Base-by-base conservation (phyloP, 2,329 filamentous ascomycete species). In the Cryoendolithus antarcticus region DNA sequence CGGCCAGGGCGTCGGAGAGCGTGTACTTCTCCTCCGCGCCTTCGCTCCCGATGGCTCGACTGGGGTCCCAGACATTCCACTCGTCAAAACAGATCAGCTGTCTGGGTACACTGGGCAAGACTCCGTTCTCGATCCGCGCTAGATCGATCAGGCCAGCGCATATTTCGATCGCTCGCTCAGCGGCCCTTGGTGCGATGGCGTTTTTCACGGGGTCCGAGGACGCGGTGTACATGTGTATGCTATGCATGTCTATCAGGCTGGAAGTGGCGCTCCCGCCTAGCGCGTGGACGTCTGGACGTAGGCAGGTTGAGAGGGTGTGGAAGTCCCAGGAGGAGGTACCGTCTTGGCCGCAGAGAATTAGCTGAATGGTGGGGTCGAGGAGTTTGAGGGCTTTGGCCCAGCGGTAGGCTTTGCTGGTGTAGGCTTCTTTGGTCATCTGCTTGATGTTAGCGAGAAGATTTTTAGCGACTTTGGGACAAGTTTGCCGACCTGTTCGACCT, bases 1-100 rank as follows among this genome's bases (percentile, higher is more conserved):
- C 81, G n/a, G 80, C 82, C 10, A 86, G 66, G 1, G 80, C 80
- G 48, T 86, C 82, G 0, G 78, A 83, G 6, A 86, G 70, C 0
- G 77, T 85, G 62, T 86, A 84, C 50, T 61, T 64, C 55, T 86
- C 81, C 60, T 86, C 82, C 4, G 78, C 82, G 10, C 82, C 82
- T 44, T 72, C 58, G 50, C 81, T 75, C 10, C 82, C 82, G 0
- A 79, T 79, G 0, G 82, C 81, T 6, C 81, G 73, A 38, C 70
- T 66, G 1, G 80, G 79, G 50, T 85, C 80, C 82, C 82, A 88
- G 6, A 86, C 81, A 56, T 86, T 88, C 82, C 82, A 86, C 60
- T 86, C 82, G 55, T 88, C 82, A 55, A 86, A 86, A 66, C 82
- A 86, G 56, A 88, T 84, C 37, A 71, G 80, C 34, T 75, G 79